Evolutionary conservation across 305 asterid species (phyloP), one percentile per base, ranked within the genome.

Genomic region (Fraxinus albicans): DNA sequence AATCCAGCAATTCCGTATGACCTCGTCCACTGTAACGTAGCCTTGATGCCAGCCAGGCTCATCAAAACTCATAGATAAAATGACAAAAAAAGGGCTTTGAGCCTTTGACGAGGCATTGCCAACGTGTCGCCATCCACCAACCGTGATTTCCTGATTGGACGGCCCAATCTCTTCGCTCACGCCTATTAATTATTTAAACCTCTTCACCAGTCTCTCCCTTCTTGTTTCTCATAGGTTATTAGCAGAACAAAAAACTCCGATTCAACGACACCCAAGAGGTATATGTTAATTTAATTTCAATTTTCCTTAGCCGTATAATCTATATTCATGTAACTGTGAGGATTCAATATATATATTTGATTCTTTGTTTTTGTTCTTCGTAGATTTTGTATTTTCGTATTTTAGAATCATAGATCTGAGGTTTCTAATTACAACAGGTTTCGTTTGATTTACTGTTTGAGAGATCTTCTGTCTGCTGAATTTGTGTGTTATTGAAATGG

Each of bases 41-140:
- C 72, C 31, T 6, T 63, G 72, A 23, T 63, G 72, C 72, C 72
- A 63, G 72, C 72, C 67, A 63, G 3, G 72, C 72, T 55, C 8
- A 55, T 17, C 19, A 17, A 55, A 17, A 6, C 2, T 19, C 10
- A 7, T 19, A 23, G 33, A 63, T 6, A 63, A 75, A 82, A 73
- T 65, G 79, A 74, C 85, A 40, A 53, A 34, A 82, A 79, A 6
- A 47, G 58, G 74, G 72, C 77, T 81, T 85, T 82, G 89, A 83
- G 74, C 63, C 77, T 81, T 85, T 82, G 89, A 83, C 78, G 73
- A 77, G 87, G 85, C 87, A 82, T 8, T 44, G 82, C 84, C 86
- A 82, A 78, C 86, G 81, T 73, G 81, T 74, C 82, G 72, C 76
- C 73, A 74, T 74, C 79, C 80, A 55, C 65, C 73, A 76, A 35